phyloP scores from a whole-genome alignment of 2,329 filamentous ascomycete genomes.

The Colletotrichum lupini region DNA sequence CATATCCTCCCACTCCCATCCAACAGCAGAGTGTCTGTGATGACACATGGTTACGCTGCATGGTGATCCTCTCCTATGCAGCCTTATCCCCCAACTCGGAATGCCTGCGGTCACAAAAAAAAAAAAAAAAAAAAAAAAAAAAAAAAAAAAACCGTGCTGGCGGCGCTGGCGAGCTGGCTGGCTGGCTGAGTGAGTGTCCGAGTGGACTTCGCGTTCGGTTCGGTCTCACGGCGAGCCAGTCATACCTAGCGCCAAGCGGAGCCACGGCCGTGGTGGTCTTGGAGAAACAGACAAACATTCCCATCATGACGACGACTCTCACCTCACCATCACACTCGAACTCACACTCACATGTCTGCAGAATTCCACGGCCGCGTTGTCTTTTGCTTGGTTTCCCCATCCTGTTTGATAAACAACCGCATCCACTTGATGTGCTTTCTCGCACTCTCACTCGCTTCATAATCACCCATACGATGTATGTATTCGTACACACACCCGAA shows the following conservation, averaged over 20 bases:
- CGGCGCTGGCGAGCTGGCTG: background rate
- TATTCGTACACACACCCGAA: background rate
- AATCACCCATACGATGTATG: background rate
- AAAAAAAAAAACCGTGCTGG: no score
- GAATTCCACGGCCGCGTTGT: constrained; percentile 3
- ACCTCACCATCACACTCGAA: background rate
- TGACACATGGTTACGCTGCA: constrained; percentile 28
- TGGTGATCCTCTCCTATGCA: constrained; percentile 30
- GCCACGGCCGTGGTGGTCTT: background rate
- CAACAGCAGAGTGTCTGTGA: constrained; percentile 16
- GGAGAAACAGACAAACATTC: background rate
- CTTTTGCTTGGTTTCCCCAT: background rate
- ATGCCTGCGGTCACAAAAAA: background rate
- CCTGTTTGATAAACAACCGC: background rate
- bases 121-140: no score
- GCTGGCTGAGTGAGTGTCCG: background rate
- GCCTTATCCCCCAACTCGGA: constrained; percentile 29
- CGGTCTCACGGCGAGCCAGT: background rate
- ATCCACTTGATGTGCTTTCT: background rate
- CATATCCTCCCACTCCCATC: background rate
- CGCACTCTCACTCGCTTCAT: no score
- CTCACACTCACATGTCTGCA: background rate
- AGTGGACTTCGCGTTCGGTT: background rate
- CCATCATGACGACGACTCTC: background rate
- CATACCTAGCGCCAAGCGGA: background rate